phyloP scores from a whole-genome alignment of 345 rosid genomes.

The Geranium rotundifolium region DNA sequence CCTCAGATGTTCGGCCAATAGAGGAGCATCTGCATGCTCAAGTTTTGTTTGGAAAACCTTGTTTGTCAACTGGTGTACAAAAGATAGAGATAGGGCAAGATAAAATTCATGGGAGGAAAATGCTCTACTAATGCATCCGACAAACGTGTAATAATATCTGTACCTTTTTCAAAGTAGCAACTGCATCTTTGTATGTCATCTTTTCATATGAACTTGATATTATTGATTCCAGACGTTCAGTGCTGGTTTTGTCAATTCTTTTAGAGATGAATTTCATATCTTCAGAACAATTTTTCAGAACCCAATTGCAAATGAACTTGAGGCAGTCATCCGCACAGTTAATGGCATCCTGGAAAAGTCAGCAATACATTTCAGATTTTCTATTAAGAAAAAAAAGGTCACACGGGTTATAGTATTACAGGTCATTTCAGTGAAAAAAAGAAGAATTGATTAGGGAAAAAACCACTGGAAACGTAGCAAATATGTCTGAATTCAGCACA shows the following conservation, averaged over 20 bases:
- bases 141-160: not conserved
- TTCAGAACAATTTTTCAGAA: conserved; percentile 43
- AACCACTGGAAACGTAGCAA: too few relatives aligned
- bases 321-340: conserved; percentile 61
- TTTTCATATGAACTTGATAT: conserved; percentile 29
- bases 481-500: not conserved
- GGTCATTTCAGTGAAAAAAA: too few relatives aligned
- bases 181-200: conserved; percentile 54
- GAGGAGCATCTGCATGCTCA: conserved; percentile 48
- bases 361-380: not conserved
- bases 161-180: conserved; percentile 50
- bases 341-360: conserved; percentile 52
- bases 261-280: conserved; percentile 56
- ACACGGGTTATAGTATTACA: too few relatives aligned
- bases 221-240: conserved; percentile 43
- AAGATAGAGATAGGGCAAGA: not conserved
- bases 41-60: conserved; percentile 16
- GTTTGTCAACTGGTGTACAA: not conserved
- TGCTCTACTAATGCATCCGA: not conserved
- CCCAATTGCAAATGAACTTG: conserved; percentile 67
- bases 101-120: not conserved
- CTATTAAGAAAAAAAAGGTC: not conserved
- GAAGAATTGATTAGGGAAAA: too few relatives aligned
- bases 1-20: conserved; percentile 73
- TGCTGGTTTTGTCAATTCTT: conserved; percentile 42